Conservation (phyloP, 805 yeast species). For the Candida verbasci region DNA sequence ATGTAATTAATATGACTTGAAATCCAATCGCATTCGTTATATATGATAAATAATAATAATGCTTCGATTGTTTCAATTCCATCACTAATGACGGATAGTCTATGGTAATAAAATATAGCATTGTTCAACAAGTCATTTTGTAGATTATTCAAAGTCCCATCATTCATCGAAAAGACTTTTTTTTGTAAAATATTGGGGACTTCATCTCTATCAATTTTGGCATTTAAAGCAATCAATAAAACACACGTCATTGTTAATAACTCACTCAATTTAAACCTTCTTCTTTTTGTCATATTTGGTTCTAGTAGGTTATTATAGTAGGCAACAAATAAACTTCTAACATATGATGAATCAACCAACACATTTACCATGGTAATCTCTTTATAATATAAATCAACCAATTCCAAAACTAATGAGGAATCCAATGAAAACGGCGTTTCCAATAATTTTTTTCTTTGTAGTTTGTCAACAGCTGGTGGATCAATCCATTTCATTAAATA, state of each 20-base stretch:
- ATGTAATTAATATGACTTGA: slow-evolving; percentile 27
- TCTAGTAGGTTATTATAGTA: slow-evolving; percentile 17
- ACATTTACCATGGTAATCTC: slow-evolving; percentile 17
- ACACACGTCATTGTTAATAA: slow-evolving; percentile 29
- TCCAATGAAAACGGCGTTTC: slow-evolving; percentile 26
- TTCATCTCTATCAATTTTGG: slow-evolving; percentile 15
- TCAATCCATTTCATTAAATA: slow-evolving; percentile 26
- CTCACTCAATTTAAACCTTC: slow-evolving; percentile 25
- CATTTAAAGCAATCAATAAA: slow-evolving; percentile 21
- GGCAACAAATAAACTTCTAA: slow-evolving; percentile 18
- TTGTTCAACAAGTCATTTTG: slow-evolving; percentile 18
- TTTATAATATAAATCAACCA: slow-evolving; percentile 22
- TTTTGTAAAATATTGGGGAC: background rate
- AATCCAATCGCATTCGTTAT: slow-evolving; percentile 28
- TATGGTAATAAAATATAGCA: slow-evolving; percentile 50
- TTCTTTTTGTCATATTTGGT: slow-evolving; percentile 7
- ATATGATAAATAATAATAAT: slow-evolving; percentile 42
- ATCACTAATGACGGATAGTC: slow-evolving; percentile 45
- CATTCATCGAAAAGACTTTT: background rate
- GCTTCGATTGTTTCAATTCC: slow-evolving; percentile 51
- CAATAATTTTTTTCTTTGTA: slow-evolving; percentile 15
- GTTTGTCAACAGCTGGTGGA: slow-evolving; percentile 21
- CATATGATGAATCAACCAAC: slow-evolving; percentile 14
- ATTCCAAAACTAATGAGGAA: slow-evolving; percentile 18
- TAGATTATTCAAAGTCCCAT: slow-evolving; percentile 11